Evolutionary conservation across 1,139 yeast species (phyloP).

Genomic region (Debaryomyces sp.): DNA sequence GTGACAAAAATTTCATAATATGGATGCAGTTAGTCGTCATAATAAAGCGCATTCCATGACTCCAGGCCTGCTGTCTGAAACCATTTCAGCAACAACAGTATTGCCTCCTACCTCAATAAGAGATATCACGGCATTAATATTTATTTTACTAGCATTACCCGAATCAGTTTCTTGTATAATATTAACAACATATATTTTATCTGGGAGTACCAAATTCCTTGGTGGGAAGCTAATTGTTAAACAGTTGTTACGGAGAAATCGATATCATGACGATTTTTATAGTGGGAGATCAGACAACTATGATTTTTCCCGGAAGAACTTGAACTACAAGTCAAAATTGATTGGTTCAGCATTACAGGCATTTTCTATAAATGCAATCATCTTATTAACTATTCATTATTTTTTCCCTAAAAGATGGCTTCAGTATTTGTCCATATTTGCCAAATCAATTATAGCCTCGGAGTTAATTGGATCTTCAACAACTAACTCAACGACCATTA

Average conservation of each 20-base stretch:
- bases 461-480: slow-evolving; percentile 46
- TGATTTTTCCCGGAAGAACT: slow-evolving; percentile 12
- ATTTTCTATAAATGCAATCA: slow-evolving; percentile 30
- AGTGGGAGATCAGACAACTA: neutral
- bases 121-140: slow-evolving; percentile 48
- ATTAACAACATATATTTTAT: slow-evolving; percentile 39
- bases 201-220: slow-evolving; percentile 44
- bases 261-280: slow-evolving; percentile 1
- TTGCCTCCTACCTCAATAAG: slow-evolving; percentile 40
- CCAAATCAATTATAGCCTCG: slow-evolving; percentile 53
- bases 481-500: slow-evolving; percentile 21
- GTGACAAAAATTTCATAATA: slow-evolving; percentile 4
- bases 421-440: slow-evolving; percentile 44
- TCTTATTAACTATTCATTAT: slow-evolving; percentile 32
- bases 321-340: slow-evolving; percentile 21
- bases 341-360: slow-evolving; percentile 25
- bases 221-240: slow-evolving; percentile 46
- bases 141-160: slow-evolving; percentile 45
- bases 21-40: slow-evolving; percentile 11
- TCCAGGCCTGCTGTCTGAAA: slow-evolving; percentile 1
- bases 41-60: slow-evolving; percentile 1
- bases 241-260: slow-evolving; percentile 17
- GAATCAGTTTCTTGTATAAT: slow-evolving; percentile 41
- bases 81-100: slow-evolving; percentile 4
- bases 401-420: slow-evolving; percentile 36